Evolutionary conservation across 805 yeast genomes (phyloP), one percentile per base, ranked within the genome.

Genomic region (Maudiozyma barnettii): DNA sequence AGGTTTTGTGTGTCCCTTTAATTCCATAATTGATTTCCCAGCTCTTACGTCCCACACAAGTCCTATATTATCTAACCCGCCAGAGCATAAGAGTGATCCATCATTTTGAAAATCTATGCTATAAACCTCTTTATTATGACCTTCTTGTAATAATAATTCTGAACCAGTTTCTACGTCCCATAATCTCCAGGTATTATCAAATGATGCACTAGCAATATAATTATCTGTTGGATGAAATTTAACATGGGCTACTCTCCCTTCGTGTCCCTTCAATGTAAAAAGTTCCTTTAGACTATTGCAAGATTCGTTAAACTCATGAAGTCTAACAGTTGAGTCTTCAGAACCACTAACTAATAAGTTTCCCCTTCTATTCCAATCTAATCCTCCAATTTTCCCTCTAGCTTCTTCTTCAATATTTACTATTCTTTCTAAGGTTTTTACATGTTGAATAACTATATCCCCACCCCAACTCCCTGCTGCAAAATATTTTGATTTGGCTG

Each of bases 391-490:
- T 58, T 84, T 86, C 42, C 85, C 93, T 1, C 67, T 65, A 49
- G 82, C 56, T 1, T 54, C 54, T n/a, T 50, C 53, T 5, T 54
- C 58, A 7, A 56, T 47, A 8, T 49, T 44, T 8, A 45, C 14
- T 12, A 46, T 9, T 8, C 60, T 49, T 18, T 66, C 64, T 39
- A 82, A 63, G 3, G 72, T 61, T 0, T 64, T 55, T 3, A 63
- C 53, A 41, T 74, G 62, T n/a, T 83, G 39, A 1, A 86, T 51
- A 50, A 73, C 74, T 5, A 87, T 54, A 23, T 72, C 71, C 3
- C 97, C 97, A 51, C 81, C 78, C 97, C 98, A 91, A 35, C 93
- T 84, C 0, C 89, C 93, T 13, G 79, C 70, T 0, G 87, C 83
- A 2, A 85, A 38, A 13, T 9, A 18, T 1, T 21, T 12, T 1